Base-by-base conservation (phyloP, 495 filamentous ascomycete species). In the Cercophora newfieldiana region DNA sequence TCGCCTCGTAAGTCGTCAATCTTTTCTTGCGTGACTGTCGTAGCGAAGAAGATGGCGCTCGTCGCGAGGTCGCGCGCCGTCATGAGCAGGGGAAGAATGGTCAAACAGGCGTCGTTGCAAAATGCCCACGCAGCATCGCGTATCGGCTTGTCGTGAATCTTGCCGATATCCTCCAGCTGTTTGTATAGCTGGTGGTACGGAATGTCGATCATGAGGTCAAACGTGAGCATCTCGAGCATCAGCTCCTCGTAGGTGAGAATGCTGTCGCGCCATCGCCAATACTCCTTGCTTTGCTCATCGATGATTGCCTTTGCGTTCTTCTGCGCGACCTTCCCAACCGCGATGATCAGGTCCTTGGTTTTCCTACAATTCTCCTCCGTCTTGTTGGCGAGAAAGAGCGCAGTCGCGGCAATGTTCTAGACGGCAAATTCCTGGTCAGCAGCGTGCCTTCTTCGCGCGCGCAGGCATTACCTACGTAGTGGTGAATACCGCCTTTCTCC, bases 261-360 rank as follows among this genome's bases (percentile, higher is more conserved):
- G 61, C 89, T 93, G 71, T 99, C 95, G 55, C 91, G 87, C 95
- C 95, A 99, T 73, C 87, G 84, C 95, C 95, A 99, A 74, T 91
- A 99, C 67, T 98, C 95, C 68, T 97, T 97, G 49, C 89, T 91
- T 74, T 97, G 93, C 75, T 97, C 95, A 71, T 98, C 94, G 25
- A 99, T 90, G 12, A 90, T 76, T 60, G 96, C 84, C 70, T 91
- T 89, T 7, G 90, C 81, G 69, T 98, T 90, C 78, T 99, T 98
- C 74, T 96, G 94, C 29, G 94, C 96, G 16, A 97, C 94, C 66
- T 93, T 92, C 57, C 92, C 93, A 71, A 94, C 96, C 0, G 94
- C 91, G 24, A 96, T 87, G 63, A 99, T 91, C 31, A 99, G 80
- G 66, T 98, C 93, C 69, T 90, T 93, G 70, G 96, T 96, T 70